Evolutionary conservation across 805 yeast genomes (phyloP).

Genomic region (Candida insectalens): DNA sequence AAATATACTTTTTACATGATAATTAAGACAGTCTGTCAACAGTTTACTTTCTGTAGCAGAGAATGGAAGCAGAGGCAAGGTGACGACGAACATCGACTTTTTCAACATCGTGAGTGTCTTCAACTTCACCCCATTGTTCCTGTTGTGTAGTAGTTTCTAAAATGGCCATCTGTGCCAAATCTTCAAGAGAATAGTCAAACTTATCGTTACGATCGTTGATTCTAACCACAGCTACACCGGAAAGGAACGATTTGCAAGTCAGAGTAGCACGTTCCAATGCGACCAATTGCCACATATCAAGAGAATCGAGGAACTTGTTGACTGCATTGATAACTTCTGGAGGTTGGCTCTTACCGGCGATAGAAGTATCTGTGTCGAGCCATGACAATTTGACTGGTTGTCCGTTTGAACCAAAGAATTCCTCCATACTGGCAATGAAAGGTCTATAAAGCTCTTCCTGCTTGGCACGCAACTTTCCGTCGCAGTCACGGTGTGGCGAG

Average conservation of each 20-base stretch:
- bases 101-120: constrained; percentile 97
- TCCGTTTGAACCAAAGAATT: constrained; percentile 33
- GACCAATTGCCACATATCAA: constrained; percentile 71
- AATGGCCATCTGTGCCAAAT: constrained; percentile 67
- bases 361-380: constrained; percentile 71
- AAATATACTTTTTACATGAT: too few relatives aligned
- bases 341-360: constrained; percentile 72
- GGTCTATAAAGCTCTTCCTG: constrained; percentile 77
- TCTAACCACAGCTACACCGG: constrained; percentile 63
- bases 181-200: constrained; percentile 42
- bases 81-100: constrained; percentile 80
- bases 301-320: constrained; percentile 46
- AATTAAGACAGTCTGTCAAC: too few relatives aligned
- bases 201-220: constrained; percentile 22
- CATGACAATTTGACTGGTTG: constrained; percentile 33
- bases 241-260: constrained; percentile 75
- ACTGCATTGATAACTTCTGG: constrained; percentile 53
- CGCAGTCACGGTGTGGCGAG: constrained; percentile 72
- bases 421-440: constrained; percentile 57
- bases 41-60: constrained; percentile 1
- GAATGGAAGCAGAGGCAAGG: constrained; percentile 69
- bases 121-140: constrained; percentile 94
- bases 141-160: constrained; percentile 82
- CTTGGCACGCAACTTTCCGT: constrained; percentile 69
- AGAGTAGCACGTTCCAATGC: constrained; percentile 87